Percentiles rank a stretch among this genome's conserved stretches.
These are phyloP conservation scores for Didymella sp. DNA, from an alignment of 2,329 filamentous ascomycete genomes.

Conservation along the genomic window DNA sequence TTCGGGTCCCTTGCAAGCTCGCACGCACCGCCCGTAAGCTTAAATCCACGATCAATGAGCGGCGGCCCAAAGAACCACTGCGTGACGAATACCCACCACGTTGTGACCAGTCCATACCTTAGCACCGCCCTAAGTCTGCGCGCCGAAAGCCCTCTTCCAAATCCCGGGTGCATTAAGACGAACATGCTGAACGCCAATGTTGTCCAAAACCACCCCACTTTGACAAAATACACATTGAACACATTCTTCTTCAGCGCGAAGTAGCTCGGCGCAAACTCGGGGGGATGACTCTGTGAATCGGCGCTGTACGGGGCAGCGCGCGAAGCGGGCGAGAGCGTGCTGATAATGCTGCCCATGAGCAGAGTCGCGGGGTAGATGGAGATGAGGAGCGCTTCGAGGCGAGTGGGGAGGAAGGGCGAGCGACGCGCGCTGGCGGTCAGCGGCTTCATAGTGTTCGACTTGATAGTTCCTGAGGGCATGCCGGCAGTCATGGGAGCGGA, in stretches of 20 bases:
- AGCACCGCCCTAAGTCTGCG: conserved; percentile 65
- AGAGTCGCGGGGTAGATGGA: conserved; percentile 78
- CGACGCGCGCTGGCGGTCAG: conserved; percentile 37
- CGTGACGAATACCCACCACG: conserved; percentile 84
- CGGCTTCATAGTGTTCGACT: conserved; percentile 29
- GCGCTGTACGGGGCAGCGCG: conserved; percentile 67
- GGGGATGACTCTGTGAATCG: conserved; percentile 67
- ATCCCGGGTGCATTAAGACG: conserved; percentile 69
- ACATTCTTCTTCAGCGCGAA: conserved; percentile 94
- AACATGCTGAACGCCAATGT: conserved; percentile 76
- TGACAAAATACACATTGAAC: conserved; percentile 93
- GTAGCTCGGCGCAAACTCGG: conserved; percentile 72
- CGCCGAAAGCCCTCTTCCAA: conserved; percentile 52
- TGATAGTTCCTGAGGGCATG: conserved; percentile 37
- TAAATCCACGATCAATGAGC: conserved; percentile 87
- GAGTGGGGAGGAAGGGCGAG: conserved; percentile 72
- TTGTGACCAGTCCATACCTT: conserved; percentile 76
- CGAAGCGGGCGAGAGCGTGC: conserved; percentile 75
- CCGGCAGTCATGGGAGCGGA: conserved; percentile 30
- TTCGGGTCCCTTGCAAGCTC: conserved; percentile 63
- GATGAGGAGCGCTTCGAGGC: conserved; percentile 70
- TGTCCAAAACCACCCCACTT: conserved; percentile 93
- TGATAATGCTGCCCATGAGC: conserved; percentile 81
- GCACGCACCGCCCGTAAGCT: conserved; percentile 86
- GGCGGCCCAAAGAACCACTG: conserved; percentile 97